Base-by-base conservation (phyloP, 345 rosid genomes). In the Litchi chinensis region DNA sequence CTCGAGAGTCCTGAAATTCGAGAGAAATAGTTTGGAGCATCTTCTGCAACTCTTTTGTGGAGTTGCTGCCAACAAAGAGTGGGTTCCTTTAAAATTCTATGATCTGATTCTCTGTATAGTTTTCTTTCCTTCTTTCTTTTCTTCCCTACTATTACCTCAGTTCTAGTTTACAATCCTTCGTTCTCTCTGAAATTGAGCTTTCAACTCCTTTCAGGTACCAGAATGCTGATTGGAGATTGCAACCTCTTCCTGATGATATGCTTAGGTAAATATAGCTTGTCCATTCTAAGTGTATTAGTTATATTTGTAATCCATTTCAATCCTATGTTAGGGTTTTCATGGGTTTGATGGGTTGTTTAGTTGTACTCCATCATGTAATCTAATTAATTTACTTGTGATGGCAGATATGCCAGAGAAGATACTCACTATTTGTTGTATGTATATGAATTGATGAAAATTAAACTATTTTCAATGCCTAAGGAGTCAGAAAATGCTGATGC, bases 371-470 rank as follows among this genome's bases (percentile, higher is more conserved):
- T 75, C 54, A 66, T 59, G 65, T 60, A 60, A 22, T 60, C 73
- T 78, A 46, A 73, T 73, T 75, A 62, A 40, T 48, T 71, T 71
- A 60, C 73, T 77, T 75, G 65, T 66, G 32, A 62, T 83, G 84
- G 74, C 87, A 95, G 99, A 89, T 95, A 95, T 88, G 99, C 93
- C 67, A 89, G 98, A 84, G 98, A 95, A 83, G 99, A 93, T 84
- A 95, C 99, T 12, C 98, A 95, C 87, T 95, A 92, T 84, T 85
- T 92, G 80, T 82, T 95, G 88, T 86, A 91, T 81, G 90, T 95
- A 19, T 91, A 86, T 86, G 97, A 95, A 81, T 7, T 84, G 72
- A 93, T 95, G 99, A 90, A 86, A 74, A 75, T 11, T 67, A 71
- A 83, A 65, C 82, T 93, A 84, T 74, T 76, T 39, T 77, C 84